phyloP scores from a whole-genome alignment of 306 rosid species.

The Corylus americana region DNA sequence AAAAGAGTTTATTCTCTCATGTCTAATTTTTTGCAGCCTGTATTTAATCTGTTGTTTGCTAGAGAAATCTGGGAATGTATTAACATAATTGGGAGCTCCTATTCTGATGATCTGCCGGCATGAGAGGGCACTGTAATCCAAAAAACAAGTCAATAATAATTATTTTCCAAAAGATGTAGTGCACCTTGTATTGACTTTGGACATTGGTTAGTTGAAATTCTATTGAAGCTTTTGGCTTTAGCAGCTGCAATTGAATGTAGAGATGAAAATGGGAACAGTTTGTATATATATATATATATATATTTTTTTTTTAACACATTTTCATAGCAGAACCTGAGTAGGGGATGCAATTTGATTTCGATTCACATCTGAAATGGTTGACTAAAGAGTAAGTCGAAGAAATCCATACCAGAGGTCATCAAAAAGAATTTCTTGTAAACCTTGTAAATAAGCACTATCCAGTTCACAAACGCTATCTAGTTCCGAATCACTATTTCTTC shows the following conservation, averaged over 20 bases:
- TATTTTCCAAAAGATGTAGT: neutral
- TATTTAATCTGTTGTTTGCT: neutral
- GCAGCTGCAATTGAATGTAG: slow-evolving; percentile 6
- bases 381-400: neutral
- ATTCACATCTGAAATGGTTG: neutral
- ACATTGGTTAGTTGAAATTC: slow-evolving; percentile 14
- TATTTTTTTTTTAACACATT: neutral
- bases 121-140: slow-evolving; percentile 19
- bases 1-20: neutral
- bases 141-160: slow-evolving; percentile 16
- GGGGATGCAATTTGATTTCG: neutral
- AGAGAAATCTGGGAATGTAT: neutral
- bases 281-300: neutral
- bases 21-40: neutral
- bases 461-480: neutral
- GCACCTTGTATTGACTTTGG: slow-evolving; percentile 21
- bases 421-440: neutral
- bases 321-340: neutral
- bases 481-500: neutral
- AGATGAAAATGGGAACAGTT: neutral
- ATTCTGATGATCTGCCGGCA: slow-evolving; percentile 23
- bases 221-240: slow-evolving; percentile 18
- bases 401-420: neutral
- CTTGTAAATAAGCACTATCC: neutral
- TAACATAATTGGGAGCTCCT: neutral